A percentile compares a stretch with the other conserved stretches of the same genome.
Conservation (phyloP, 768 basidiomycete species). For the Myochromella boudieri region DNA sequence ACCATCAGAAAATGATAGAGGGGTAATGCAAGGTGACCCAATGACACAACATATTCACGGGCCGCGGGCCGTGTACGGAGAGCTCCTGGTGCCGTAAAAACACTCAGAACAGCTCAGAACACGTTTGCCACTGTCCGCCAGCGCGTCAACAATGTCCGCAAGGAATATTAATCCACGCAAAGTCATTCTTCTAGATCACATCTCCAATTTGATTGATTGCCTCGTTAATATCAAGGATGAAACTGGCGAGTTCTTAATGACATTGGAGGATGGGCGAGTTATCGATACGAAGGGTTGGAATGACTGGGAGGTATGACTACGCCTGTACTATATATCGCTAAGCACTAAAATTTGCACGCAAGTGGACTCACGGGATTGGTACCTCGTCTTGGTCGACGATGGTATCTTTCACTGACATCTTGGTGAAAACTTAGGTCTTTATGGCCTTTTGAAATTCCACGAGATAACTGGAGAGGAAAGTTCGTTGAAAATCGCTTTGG, state of each 20-base stretch:
- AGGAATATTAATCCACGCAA: constrained; percentile 32
- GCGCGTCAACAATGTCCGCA: constrained; percentile 25
- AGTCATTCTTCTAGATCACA: constrained; percentile 24
- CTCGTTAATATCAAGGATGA: constrained; percentile 54
- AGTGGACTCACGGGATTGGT: constrained; percentile 50
- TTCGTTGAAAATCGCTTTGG: constrained; percentile 38
- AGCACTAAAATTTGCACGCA: background rate
- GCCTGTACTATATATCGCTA: background rate
- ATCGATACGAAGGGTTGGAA: constrained; percentile 62
- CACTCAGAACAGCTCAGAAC: background rate
- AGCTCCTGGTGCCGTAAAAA: background rate
- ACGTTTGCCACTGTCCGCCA: too few species aligned
- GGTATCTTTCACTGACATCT: background rate
- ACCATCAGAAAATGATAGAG: too few species aligned
- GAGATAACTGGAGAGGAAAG: constrained; percentile 38
- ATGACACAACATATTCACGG: constrained; percentile 7
- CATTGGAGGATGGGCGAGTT: constrained; percentile 46
- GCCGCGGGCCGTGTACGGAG: constrained; percentile 16
- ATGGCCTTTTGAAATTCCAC: constrained; percentile 39
- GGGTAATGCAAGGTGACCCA: constrained; percentile 3
- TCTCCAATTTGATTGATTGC: constrained; percentile 37
- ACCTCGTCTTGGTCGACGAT: background rate
- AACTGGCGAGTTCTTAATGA: constrained; percentile 49
- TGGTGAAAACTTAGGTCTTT: constrained; percentile 29
- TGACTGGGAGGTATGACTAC: constrained; percentile 46